Evolutionary conservation across 169 alveolate genomes (phyloP).

Genomic region (Amoebophrya sp.): DNA sequence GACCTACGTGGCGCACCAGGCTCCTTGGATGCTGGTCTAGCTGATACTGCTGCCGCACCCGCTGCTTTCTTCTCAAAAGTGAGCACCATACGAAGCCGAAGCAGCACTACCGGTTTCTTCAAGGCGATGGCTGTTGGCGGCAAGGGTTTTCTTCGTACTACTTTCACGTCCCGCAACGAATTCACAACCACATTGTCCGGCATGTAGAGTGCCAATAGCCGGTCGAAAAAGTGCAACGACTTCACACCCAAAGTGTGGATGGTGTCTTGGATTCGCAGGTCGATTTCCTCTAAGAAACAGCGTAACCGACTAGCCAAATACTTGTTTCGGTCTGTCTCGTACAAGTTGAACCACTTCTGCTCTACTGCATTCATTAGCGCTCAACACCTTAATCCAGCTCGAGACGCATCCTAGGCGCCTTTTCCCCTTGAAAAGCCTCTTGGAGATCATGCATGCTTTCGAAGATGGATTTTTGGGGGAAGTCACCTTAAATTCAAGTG

Average conservation of each 20-base stretch:
- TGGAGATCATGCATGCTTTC: too few relatives aligned
- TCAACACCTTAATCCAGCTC: too few relatives aligned
- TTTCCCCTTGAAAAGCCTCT: too few relatives aligned
- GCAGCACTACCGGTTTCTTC: background rate
- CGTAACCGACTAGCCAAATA: background rate
- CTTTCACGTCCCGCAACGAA: background rate
- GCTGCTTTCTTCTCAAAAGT: background rate
- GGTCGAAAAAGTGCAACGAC: background rate
- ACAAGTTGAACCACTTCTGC: background rate
- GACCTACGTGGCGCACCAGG: background rate
- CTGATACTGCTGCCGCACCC: background rate
- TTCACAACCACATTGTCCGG: background rate
- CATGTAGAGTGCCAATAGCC: background rate
- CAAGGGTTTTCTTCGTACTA: background rate
- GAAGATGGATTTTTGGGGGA: too few relatives aligned
- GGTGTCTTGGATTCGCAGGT: background rate
- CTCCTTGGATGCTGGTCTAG: background rate
- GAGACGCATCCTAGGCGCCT: too few relatives aligned
- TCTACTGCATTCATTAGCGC: too few relatives aligned
- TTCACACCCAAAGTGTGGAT: background rate
- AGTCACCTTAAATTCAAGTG: background rate
- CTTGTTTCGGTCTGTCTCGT: background rate
- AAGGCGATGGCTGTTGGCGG: background rate
- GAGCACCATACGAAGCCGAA: background rate
- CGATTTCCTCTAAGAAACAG: background rate